Evolutionary conservation across 169 alveolate genomes (phyloP), one percentile per base, ranked within the genome.

Genomic region (Cardiosporidium cionae): DNA sequence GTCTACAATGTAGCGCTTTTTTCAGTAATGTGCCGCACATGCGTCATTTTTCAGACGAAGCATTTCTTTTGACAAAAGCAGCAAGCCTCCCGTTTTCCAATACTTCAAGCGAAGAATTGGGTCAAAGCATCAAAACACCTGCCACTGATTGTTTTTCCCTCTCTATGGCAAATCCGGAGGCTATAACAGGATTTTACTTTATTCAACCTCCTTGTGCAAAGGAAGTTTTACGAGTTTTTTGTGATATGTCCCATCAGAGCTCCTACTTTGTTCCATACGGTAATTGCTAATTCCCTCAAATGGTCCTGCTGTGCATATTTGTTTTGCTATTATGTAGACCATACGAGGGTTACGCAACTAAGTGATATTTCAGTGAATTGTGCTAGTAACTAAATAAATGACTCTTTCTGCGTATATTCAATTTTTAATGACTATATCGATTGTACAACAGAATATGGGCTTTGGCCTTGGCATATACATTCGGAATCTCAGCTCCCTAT

Each of bases 101-200:
- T 27, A 74, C 81, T 27, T 69, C 82, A n/a, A 79, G 86, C 36
- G 80, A 68, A 32, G 82, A 76, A 33, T 74, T 78, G 52, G 92
- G 87, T 33, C 82, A 67, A 52, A 70, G 86, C 31, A 81, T 81
- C 7, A 88, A 77, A 35, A 58, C 82, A 28, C 87, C 91, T 34
- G 85, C 91, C 22, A 80, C 82, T 64, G 94, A 89, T 67, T 91
- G 96, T 69, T 84, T 87, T 68, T 69, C 87, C 35, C 88, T 92
- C 53, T 85, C 88, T 72, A 86, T 77, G n/a, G 67, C 78, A 25
- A 80, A 76, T 53, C 92, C 91, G 58, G 84, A 75, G 28, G 85
- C 87, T 0, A 86, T 91, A 32, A 88, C 94, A 22, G 96, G 96
- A 31, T 92, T 90, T 79, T 92, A 92, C 78, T 86, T 85, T 76